Percentiles rank a stretch among this genome's conserved stretches.
Conservation (phyloP, 2,329 filamentous ascomycete species). For the Salinomyces thailandicus region DNA sequence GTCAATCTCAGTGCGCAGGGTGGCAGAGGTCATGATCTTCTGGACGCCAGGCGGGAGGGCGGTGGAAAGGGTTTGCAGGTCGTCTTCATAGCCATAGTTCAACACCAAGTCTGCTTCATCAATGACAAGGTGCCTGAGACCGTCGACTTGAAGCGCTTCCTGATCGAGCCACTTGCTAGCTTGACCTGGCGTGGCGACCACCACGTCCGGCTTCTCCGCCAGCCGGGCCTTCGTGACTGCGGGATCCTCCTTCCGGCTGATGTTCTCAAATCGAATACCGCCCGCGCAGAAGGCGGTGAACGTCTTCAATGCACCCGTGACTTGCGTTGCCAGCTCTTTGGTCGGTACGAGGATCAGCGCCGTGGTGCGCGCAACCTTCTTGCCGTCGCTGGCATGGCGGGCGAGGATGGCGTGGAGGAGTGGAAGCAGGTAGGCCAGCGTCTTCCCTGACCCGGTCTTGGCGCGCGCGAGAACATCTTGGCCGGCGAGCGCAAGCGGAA, state of each 20-base stretch:
- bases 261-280: slow-evolving; percentile 69
- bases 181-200: slow-evolving; percentile 83
- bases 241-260: slow-evolving; percentile 83
- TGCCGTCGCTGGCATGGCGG: slow-evolving; percentile 52
- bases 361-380: slow-evolving; percentile 44
- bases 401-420: slow-evolving; percentile 76
- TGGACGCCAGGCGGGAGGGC: slow-evolving; percentile 76
- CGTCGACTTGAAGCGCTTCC: slow-evolving; percentile 58
- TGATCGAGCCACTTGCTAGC: slow-evolving; percentile 68
- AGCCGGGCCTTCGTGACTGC: slow-evolving; percentile 80
- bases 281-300: slow-evolving; percentile 78
- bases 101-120: slow-evolving; percentile 92
- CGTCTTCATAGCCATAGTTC: slow-evolving; percentile 88
- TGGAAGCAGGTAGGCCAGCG: slow-evolving; percentile 86
- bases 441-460: slow-evolving; percentile 94
- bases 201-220: slow-evolving; percentile 74
- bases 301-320: slow-evolving; percentile 64
- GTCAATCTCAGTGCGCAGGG: slow-evolving; percentile 77
- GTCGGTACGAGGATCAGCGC: slow-evolving; percentile 90
- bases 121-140: slow-evolving; percentile 68
- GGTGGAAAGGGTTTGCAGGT: slow-evolving; percentile 68
- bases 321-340: slow-evolving; percentile 85
- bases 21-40: slow-evolving; percentile 88
- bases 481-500: slow-evolving; percentile 77
- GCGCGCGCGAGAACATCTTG: slow-evolving; percentile 85